Evolutionary conservation across 225 moss, liverwort and hornwort genomes (phyloP).

Genomic region (Sphagnum tenellum): DNA sequence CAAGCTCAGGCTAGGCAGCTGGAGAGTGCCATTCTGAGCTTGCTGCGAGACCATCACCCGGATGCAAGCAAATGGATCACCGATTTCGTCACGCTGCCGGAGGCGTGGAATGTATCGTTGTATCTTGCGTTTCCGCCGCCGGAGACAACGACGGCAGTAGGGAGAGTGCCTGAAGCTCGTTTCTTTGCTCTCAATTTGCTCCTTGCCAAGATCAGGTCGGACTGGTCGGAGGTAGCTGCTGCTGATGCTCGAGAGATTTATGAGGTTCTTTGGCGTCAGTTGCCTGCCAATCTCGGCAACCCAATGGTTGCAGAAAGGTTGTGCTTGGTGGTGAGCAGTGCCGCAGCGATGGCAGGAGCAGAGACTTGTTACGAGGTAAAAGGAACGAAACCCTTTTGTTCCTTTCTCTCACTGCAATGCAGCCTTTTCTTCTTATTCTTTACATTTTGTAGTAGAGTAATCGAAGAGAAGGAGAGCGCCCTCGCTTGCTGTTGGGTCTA

Average conservation of each 20-base stretch:
- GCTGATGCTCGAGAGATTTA: conserved; percentile 48
- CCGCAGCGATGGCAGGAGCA: conserved; percentile 44
- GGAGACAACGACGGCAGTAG: conserved; percentile 27
- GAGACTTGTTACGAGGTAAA: conserved; percentile 31
- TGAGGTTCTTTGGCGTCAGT: conserved; percentile 33
- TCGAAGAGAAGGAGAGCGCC: too few species aligned
- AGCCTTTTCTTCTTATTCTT: too few species aligned
- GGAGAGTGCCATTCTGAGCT: conserved; percentile 30
- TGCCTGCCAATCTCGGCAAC: conserved; percentile 28
- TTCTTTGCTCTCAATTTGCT: conserved; percentile 51
- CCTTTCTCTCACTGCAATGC: too few species aligned
- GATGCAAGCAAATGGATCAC: conserved; percentile 43
- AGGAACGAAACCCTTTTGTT: too few species aligned
- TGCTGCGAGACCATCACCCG: conserved; percentile 27
- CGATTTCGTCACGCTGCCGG: conserved; percentile 29
- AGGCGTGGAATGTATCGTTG: conserved; percentile 48
- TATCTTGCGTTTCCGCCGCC: conserved; percentile 49
- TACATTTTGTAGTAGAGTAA: too few species aligned
- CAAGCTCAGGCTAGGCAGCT: conserved; percentile 20
- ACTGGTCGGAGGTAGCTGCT: conserved; percentile 38
- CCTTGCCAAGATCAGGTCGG: conserved; percentile 41
- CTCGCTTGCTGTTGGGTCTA: too few species aligned
- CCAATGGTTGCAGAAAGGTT: conserved; percentile 34
- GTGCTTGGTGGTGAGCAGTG: conserved; percentile 37
- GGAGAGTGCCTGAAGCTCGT: conserved; percentile 24